A percentile compares a stretch with the other conserved stretches of the same genome.
phyloP scores from a whole-genome alignment of 31 red algal species.

The Asparagopsis taxiformis region DNA sequence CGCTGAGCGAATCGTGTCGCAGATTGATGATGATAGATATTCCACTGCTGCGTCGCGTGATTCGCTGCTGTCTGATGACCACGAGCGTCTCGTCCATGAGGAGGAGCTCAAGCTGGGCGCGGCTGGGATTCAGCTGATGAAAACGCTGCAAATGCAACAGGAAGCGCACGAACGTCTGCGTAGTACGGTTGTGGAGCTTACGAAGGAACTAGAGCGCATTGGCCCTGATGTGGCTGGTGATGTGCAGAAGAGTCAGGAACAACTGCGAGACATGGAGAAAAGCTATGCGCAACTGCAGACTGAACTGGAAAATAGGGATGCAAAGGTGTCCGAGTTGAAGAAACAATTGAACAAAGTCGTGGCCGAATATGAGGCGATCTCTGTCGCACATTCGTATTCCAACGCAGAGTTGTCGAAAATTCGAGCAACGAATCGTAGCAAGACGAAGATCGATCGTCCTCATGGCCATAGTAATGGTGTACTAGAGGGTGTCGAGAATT shows the following conservation, averaged over 20 bases:
- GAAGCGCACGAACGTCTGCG: conserved; percentile 46
- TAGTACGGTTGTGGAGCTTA: conserved; percentile 44
- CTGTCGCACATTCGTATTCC: conserved; percentile 64
- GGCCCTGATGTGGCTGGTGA: conserved; percentile 10
- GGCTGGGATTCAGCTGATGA: conserved; percentile 42
- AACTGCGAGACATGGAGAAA: conserved; percentile 4
- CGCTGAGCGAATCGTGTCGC: neutral
- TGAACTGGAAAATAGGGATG: conserved; percentile 20
- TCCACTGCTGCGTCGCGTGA: neutral
- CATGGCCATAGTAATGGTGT: neutral
- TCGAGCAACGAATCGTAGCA: conserved; percentile 46
- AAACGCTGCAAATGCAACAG: conserved; percentile 44
- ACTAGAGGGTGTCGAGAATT: neutral
- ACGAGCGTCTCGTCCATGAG: neutral
- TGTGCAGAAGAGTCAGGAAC: conserved; percentile 10
- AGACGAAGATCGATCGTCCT: conserved; percentile 29
- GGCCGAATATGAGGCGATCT: conserved; percentile 65
- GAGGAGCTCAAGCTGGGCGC: neutral
- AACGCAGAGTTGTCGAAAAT: conserved; percentile 65
- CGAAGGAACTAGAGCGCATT: conserved; percentile 40
- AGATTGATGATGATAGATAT: neutral
- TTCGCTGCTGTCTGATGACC: neutral
- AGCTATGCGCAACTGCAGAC: neutral
- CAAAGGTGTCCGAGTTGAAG: conserved; percentile 32
- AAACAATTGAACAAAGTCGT: conserved; percentile 56